Evolutionary conservation across 2,329 filamentous ascomycete species (phyloP), one percentile per base, ranked within the genome.

Genomic region (Helotiales sp.): DNA sequence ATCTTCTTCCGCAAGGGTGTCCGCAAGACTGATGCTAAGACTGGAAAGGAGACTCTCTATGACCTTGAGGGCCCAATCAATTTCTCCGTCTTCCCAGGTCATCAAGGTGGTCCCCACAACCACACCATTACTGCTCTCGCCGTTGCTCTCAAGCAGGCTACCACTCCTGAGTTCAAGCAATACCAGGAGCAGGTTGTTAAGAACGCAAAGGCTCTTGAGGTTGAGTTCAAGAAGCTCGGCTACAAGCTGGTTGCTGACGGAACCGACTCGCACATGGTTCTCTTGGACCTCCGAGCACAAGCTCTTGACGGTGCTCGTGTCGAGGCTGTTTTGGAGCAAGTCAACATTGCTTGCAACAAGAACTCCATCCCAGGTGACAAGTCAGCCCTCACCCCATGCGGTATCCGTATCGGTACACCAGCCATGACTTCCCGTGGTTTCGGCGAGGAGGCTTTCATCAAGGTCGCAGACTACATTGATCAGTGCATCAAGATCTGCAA

Each of bases 321-420:
- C 49, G 96, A 99, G 87, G 91, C 93, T 70, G 91, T 99, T 67
- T 90, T 99, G 22, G 96, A 99, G 85, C 92, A 96, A 81, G 96
- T 97, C 83, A 97, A 97, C 86, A 97, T 99, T 80, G 94, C 96
- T 70, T 97, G 93, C 88, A 99, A 99, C 90, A 99, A 99, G 90
- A 99, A 99, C 89, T 91, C 93, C 69, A 96, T 97, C 67, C 96
- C 96, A 47, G 96, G 96, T 71, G 96, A 99, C 87, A 97, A 97
- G 87, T 97, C 93, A 67, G 96, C 96, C 58, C 88, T 99, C 74
- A 97, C 93, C 71, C 96, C 96, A 63, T 93, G 90, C 78, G 96
- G 96, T 85, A 90, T 99, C 80, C 93, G 96, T 75, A 97, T 99
- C 76, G 96, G 96, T 78, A 96, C 94, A 54, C 96, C 96, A 57